These are phyloP conservation scores for Fusarium ramigenum DNA, from an alignment of 2,329 filamentous ascomycete genomes.

Conservation along the genomic window DNA sequence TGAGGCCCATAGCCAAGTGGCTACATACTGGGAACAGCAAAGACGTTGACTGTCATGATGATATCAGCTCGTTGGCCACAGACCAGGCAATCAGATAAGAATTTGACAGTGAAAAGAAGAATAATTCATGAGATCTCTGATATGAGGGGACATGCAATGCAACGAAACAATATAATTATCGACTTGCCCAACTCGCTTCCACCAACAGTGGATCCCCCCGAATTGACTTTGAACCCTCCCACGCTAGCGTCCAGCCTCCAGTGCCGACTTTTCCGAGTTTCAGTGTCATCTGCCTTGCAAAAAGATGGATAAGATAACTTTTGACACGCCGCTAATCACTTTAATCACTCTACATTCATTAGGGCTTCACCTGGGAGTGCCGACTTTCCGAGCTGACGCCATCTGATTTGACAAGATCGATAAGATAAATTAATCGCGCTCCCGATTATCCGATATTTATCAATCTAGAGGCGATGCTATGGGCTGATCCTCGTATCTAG, in stretches of 20 bases:
- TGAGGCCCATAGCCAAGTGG: no score
- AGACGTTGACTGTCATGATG: constrained; percentile 3
- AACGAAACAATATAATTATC: not conserved
- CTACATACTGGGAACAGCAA: not conserved
- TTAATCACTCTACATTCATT: not conserved
- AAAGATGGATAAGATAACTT: not conserved
- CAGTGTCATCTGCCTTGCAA: not conserved
- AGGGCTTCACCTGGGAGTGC: not conserved
- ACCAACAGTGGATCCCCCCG: not conserved
- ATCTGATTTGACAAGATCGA: constrained; percentile 3
- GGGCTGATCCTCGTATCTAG: not conserved
- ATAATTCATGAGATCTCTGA: accelerated
- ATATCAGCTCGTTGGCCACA: not conserved
- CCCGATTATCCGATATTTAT: not conserved
- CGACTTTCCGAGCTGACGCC: not conserved
- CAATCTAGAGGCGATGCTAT: not conserved
- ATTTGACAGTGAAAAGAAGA: not conserved
- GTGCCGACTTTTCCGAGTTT: not conserved
- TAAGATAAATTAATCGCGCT: not conserved
- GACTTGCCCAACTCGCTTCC: not conserved
- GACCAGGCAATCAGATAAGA: no score
- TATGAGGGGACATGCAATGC: not conserved
- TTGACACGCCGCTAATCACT: not conserved
- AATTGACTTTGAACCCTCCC: not conserved
- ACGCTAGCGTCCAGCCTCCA: not conserved